Conservation (phyloP, 2,329 filamentous ascomycete species). For the Fusarium coffeatum region DNA sequence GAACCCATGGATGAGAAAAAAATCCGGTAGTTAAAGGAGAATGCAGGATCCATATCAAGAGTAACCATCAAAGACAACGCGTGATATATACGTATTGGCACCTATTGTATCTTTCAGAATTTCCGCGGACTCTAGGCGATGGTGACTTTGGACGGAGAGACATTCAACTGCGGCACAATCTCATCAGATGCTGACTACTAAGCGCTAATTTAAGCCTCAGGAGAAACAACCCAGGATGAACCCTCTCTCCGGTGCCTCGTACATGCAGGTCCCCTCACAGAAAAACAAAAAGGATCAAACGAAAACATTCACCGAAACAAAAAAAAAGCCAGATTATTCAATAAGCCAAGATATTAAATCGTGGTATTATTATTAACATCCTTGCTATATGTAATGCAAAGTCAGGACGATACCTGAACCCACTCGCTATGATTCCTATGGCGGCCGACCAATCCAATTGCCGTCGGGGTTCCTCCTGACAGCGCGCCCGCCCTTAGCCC, state of each 20-base stretch:
- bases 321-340: neutral
- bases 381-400: constrained; percentile 7
- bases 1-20: constrained; percentile 15
- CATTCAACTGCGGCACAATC: constrained; percentile 16
- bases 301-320: constrained; percentile 4
- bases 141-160: neutral
- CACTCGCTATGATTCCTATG: neutral
- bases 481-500: neutral
- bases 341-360: neutral
- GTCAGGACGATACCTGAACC: constrained; percentile 1
- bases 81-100: neutral
- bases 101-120: neutral
- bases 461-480: constrained; percentile 3
- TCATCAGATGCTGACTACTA: neutral
- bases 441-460: neutral
- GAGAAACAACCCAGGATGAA: neutral
- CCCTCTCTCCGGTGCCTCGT: neutral
- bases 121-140: neutral
- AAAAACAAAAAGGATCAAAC: neutral
- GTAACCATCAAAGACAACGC: constrained; percentile 1
- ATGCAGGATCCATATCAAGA: constrained; percentile 1
- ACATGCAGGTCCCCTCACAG: neutral
- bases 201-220: neutral
- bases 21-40: constrained; percentile 17
- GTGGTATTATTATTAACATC: neutral